Base-by-base conservation (phyloP, 371 early-diverging fungal species). In the Phascolomyces articulosus region DNA sequence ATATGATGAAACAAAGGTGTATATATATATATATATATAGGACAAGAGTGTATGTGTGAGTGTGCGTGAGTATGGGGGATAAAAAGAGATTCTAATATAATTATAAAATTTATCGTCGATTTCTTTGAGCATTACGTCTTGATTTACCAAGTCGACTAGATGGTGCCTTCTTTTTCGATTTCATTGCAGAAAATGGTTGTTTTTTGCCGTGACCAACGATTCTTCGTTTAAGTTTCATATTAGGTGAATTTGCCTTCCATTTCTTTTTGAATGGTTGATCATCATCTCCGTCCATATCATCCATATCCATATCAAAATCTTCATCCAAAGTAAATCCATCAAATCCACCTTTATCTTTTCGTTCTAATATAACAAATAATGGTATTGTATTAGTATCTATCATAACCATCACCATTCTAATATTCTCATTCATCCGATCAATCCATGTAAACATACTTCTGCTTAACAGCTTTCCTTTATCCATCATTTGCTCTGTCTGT, bases 401-500 rank as follows among this genome's bases (percentile, higher is more conserved):
- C n/a, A n/a, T n/a, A n/a, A n/a, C n/a, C n/a, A n/a, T n/a, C n/a
- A n/a, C n/a, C n/a, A n/a, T n/a, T n/a, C n/a, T n/a, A n/a, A n/a
- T n/a, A n/a, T n/a, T n/a, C n/a, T n/a, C n/a, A n/a, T n/a, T n/a
- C n/a, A n/a, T n/a, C n/a, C n/a, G n/a, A n/a, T n/a, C n/a, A n/a
- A n/a, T n/a, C n/a, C 16, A 6, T 20, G 40, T 11, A 3, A 2
- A 87, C 82, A 80, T 87, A 78, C 92, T 91, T 86, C 92, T 92
- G 83, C 94, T 95, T 67, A 94, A 86, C 11, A 85, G 69, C 60
- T 90, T 90, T 64, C 96, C 91, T 79, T 93, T 94, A 16, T 96
- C 96, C 59, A 95, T 72, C 48, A 86, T 86, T 27, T 93, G 28
- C 92, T 94, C 63, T 90, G 69, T 34, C 82, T 85, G 31, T 88